A percentile compares a stretch with the other conserved stretches of the same genome.
Evolutionary conservation across 2,329 filamentous ascomycete genomes (phyloP).

Genomic region (Epichloe coenophiala): DNA sequence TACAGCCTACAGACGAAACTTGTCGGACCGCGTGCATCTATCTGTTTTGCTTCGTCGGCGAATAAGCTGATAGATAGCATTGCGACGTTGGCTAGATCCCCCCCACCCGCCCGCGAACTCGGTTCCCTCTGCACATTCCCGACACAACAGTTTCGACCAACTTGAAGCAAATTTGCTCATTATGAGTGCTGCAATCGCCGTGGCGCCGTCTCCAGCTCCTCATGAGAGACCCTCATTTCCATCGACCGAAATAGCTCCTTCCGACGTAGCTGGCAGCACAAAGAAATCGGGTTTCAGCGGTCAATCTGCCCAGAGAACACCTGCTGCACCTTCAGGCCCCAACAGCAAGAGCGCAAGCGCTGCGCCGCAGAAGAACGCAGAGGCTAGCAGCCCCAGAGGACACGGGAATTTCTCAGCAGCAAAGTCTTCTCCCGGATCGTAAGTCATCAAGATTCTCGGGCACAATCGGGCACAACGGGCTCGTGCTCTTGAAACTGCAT

Average conservation of each 20-base stretch:
- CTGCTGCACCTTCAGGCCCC: constrained; percentile 14
- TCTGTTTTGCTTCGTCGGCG: not conserved
- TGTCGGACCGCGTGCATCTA: not conserved
- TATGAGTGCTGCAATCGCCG: constrained; percentile 56
- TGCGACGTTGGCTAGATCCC: not conserved
- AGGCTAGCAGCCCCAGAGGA: constrained; percentile 40
- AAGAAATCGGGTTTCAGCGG: constrained; percentile 13
- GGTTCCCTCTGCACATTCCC: not conserved
- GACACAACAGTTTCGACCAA: not conserved
- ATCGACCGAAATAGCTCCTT: constrained; percentile 24
- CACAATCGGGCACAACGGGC: not conserved
- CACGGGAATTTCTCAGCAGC: constrained; percentile 20
- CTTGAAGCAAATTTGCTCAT: constrained; percentile 16
- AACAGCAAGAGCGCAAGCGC: constrained; percentile 22
- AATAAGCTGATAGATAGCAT: not conserved
- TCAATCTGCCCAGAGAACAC: constrained; percentile 31
- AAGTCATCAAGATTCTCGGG: constrained; percentile 21
- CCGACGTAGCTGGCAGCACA: constrained; percentile 3
- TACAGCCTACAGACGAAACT: not conserved
- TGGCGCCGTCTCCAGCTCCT: constrained; percentile 55
- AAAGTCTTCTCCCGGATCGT: constrained; percentile 49
- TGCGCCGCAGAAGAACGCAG: constrained; percentile 32
- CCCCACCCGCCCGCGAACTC: not conserved
- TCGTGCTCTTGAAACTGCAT: not conserved
- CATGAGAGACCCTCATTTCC: constrained; percentile 48